Evolutionary conservation across 164 flowering plant genomes (phyloP).

Genomic region (Macadamia integrifolia): DNA sequence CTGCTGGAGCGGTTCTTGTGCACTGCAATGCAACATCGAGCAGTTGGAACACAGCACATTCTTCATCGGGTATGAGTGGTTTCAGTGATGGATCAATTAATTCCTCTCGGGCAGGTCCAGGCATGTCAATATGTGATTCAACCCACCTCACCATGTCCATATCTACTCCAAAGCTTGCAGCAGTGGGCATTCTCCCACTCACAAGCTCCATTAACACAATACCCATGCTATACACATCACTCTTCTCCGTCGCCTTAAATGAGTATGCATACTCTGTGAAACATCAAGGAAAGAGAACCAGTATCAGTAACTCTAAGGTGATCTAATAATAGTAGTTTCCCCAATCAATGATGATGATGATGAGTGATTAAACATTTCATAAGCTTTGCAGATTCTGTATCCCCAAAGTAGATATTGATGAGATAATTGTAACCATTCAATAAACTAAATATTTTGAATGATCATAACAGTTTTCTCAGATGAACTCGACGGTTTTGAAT

Average conservation of each 20-base stretch:
- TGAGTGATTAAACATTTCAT: too few relatives aligned
- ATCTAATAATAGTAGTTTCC: background rate
- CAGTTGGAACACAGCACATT: slow-evolving; percentile 56
- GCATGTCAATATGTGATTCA: slow-evolving; percentile 47
- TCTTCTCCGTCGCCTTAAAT: slow-evolving; percentile 79
- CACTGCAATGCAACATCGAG: slow-evolving; percentile 83
- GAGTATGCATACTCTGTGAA: slow-evolving; percentile 88
- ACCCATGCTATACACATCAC: slow-evolving; percentile 96
- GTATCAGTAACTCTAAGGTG: background rate
- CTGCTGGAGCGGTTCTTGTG: slow-evolving; percentile 69
- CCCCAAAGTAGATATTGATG: too few relatives aligned
- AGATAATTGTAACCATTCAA: too few relatives aligned
- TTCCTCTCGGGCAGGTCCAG: slow-evolving; percentile 38
- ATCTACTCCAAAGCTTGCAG: slow-evolving; percentile 54
- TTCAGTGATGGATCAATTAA: slow-evolving; percentile 58
- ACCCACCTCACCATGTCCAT: slow-evolving; percentile 98
- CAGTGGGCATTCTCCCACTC: slow-evolving; percentile 85
- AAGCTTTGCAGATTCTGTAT: too few relatives aligned
- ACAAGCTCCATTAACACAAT: slow-evolving; percentile 94
- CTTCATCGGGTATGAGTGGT: slow-evolving; percentile 60
- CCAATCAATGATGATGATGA: too few relatives aligned
- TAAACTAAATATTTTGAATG: too few relatives aligned
- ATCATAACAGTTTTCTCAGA: too few relatives aligned
- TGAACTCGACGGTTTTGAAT: too few relatives aligned
- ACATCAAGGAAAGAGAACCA: background rate